Conservation (phyloP, 1,284 basidiomycete species). For the Puccinia triticina region DNA sequence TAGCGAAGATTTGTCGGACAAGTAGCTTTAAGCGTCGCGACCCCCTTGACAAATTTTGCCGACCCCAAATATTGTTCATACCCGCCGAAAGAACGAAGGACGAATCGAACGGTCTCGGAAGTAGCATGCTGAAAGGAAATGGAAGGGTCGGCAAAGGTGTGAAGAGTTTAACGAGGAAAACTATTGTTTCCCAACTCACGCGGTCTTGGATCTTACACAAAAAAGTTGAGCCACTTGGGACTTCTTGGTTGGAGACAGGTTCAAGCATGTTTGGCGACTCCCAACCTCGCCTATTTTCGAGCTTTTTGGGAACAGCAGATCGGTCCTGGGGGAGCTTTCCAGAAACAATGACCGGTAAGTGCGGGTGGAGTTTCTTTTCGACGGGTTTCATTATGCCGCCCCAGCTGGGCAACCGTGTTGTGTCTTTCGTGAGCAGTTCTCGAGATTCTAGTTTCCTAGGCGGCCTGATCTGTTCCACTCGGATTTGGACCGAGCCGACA, state of each 20-base stretch:
- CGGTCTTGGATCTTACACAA: constrained; percentile 22
- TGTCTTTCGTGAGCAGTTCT: neutral
- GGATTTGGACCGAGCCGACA: constrained; percentile 8
- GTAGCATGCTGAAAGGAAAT: constrained; percentile 5
- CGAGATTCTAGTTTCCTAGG: neutral
- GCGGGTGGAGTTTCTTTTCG: neutral
- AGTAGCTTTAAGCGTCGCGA: constrained; percentile 19
- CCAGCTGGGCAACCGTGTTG: neutral
- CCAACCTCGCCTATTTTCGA: neutral
- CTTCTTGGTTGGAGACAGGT: constrained; percentile 21
- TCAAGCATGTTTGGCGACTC: constrained; percentile 26
- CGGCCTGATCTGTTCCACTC: constrained; percentile 10
- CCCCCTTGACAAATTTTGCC: constrained; percentile 28
- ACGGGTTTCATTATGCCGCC: neutral
- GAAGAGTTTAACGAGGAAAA: neutral
- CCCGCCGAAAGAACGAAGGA: constrained; percentile 26
- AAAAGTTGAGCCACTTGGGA: constrained; percentile 7
- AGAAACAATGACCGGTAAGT: neutral
- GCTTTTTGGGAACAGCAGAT: neutral
- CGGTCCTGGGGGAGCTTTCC: neutral
- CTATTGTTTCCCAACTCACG: neutral
- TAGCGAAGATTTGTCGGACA: constrained; percentile 24
- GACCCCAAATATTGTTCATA: constrained; percentile 18
- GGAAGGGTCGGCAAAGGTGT: neutral
- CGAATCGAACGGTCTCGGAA: constrained; percentile 17